These are phyloP conservation scores for Tolypocladium capitatum DNA, from an alignment of 2,329 filamentous ascomycete genomes.

Conservation along the genomic window DNA sequence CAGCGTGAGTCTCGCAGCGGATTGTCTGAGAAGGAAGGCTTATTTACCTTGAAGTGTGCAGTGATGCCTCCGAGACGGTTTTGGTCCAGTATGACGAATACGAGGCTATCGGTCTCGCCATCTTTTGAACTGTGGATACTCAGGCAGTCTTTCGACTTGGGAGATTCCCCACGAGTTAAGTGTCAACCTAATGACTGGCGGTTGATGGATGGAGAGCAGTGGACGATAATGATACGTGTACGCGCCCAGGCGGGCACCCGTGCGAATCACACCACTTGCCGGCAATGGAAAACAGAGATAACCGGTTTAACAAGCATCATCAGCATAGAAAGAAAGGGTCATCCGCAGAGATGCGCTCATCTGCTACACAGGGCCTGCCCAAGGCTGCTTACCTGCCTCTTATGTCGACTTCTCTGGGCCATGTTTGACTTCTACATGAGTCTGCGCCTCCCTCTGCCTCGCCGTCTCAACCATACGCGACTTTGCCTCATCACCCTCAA, in stretches of 20 bases:
- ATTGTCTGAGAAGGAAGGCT: too few species aligned
- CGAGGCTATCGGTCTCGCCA: too few species aligned
- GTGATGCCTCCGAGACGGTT: too few species aligned
- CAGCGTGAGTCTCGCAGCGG: too few species aligned
- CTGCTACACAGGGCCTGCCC: too few species aligned
- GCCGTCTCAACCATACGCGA: constrained; percentile 12
- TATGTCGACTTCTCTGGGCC: not conserved
- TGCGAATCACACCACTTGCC: not conserved
- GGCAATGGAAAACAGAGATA: not conserved
- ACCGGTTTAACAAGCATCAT: too few species aligned
- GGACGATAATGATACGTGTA: not conserved
- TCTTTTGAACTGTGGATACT: too few species aligned
- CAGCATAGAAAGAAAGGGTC: not conserved
- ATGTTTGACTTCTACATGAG: constrained; percentile 1
- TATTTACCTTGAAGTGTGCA: too few species aligned
- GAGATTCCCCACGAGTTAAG: too few species aligned
- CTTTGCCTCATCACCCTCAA: constrained; percentile 14
- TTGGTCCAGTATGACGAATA: too few species aligned
- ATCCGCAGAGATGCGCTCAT: not conserved
- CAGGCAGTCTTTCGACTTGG: too few species aligned
- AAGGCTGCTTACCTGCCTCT: not conserved
- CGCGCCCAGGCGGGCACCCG: not conserved
- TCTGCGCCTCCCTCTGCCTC: constrained; percentile 3
- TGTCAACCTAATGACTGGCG: too few species aligned
- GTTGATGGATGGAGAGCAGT: not conserved